These are phyloP conservation scores for Lactarius psammicola DNA, from an alignment of 768 basidiomycete genomes.

Conservation along the genomic window DNA sequence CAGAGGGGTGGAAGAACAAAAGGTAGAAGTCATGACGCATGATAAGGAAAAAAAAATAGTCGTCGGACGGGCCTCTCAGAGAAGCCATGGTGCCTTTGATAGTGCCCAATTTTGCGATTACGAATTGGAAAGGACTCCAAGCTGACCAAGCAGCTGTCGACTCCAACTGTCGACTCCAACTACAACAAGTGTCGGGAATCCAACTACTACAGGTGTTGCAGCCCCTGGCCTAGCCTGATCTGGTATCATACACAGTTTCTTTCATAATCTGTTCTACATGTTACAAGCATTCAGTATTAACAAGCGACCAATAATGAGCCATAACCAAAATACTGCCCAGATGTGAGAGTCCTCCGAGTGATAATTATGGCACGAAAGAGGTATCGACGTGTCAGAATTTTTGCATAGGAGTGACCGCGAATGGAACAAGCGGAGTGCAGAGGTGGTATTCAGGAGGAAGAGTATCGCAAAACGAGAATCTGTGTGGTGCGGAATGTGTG, in stretches of 20 bases:
- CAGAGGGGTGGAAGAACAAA: conserved; percentile 97
- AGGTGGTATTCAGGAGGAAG: neutral
- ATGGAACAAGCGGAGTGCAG: neutral
- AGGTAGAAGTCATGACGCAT: conserved; percentile 41
- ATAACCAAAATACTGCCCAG: neutral
- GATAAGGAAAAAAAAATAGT: neutral
- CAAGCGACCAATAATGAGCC: neutral
- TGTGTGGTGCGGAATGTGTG: conserved; percentile 2
- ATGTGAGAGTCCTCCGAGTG: neutral
- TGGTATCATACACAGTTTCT: too few species aligned
- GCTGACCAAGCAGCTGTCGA: neutral
- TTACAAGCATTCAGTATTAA: neutral
- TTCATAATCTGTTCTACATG: neutral
- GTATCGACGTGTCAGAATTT: neutral
- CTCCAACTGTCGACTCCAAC: too few species aligned
- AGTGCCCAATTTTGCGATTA: neutral
- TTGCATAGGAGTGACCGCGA: neutral
- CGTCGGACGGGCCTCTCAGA: neutral
- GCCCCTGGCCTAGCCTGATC: too few species aligned
- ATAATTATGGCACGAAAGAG: neutral
- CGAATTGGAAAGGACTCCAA: neutral
- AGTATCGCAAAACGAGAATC: neutral
- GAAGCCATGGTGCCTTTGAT: too few species aligned
- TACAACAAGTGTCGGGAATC: too few species aligned
- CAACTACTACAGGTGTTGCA: too few species aligned